phyloP scores from a whole-genome alignment of 768 basidiomycete species.

The Mycena rosella region DNA sequence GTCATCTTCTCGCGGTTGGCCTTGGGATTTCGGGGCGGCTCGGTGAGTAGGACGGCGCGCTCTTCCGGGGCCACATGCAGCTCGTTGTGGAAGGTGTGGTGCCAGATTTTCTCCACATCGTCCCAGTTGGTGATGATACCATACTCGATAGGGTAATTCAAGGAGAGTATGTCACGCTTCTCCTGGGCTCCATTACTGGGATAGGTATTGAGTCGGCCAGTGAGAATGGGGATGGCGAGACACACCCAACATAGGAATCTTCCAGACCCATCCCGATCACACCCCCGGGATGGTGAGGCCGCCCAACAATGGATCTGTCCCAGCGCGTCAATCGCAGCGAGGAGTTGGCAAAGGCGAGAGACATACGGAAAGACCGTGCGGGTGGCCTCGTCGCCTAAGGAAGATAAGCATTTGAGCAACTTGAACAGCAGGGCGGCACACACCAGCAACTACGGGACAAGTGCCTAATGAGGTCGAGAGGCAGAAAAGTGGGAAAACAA shows the following conservation, averaged over 20 bases:
- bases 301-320: conserved; percentile 70
- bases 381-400: conserved; percentile 73
- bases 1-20: conserved; percentile 81
- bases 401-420: too few species aligned
- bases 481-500: conserved; percentile 42
- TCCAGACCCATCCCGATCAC: conserved; percentile 87
- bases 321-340: too few species aligned
- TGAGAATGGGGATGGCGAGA: too few species aligned
- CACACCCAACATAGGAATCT: conserved; percentile 81
- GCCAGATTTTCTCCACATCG: conserved; percentile 40
- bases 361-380: conserved; percentile 77
- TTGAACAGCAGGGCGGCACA: too few species aligned
- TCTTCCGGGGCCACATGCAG: conserved; percentile 80
- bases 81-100: conserved; percentile 82
- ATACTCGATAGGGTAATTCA: conserved; percentile 75
- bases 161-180: conserved; percentile 81
- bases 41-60: conserved; percentile 78
- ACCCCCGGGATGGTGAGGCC: conserved; percentile 79
- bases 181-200: conserved; percentile 77
- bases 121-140: conserved; percentile 39
- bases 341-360: too few species aligned
- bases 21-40: conserved; percentile 80
- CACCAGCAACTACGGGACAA: neutral
- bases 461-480: conserved; percentile 24
- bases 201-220: too few species aligned